These are phyloP conservation scores for Lepidium aucheri DNA, from an alignment of 345 rosid species.

Conservation along the genomic window DNA sequence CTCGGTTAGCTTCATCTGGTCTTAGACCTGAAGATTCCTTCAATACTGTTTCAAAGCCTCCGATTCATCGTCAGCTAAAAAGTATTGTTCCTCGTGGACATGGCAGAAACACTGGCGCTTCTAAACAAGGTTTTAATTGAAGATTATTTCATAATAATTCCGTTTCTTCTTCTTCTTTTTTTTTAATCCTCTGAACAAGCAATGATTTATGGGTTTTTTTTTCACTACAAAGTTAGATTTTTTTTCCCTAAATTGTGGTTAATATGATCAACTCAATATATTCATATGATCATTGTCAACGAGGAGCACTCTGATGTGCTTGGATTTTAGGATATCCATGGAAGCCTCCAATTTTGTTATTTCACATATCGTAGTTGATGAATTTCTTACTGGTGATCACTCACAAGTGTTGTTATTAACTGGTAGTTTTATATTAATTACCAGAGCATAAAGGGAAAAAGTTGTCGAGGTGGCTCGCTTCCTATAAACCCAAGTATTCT, in stretches of 20 bases:
- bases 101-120: conserved; percentile 18
- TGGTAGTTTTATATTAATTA: conserved; percentile 3
- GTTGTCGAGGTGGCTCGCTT: conserved; percentile 48
- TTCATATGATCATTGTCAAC: neutral
- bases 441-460: conserved; percentile 50
- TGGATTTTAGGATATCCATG: neutral
- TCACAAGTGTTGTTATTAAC: neutral
- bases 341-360: neutral
- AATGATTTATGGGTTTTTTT: neutral
- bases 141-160: neutral
- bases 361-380: neutral
- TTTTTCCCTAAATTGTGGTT: neutral
- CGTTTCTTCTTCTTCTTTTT: neutral
- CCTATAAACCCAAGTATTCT: conserved; percentile 44
- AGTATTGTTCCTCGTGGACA: conserved; percentile 29
- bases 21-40: conserved; percentile 33
- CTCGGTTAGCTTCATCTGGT: conserved; percentile 36
- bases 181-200: neutral
- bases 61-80: conserved; percentile 34
- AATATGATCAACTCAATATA: neutral
- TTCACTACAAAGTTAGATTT: neutral
- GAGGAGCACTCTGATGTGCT: no score
- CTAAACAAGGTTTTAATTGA: conserved; percentile 33
- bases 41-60: conserved; percentile 37
- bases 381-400: neutral